phyloP scores from a whole-genome alignment of 129 eudicot genomes.

The Kitagawia praeruptora region DNA sequence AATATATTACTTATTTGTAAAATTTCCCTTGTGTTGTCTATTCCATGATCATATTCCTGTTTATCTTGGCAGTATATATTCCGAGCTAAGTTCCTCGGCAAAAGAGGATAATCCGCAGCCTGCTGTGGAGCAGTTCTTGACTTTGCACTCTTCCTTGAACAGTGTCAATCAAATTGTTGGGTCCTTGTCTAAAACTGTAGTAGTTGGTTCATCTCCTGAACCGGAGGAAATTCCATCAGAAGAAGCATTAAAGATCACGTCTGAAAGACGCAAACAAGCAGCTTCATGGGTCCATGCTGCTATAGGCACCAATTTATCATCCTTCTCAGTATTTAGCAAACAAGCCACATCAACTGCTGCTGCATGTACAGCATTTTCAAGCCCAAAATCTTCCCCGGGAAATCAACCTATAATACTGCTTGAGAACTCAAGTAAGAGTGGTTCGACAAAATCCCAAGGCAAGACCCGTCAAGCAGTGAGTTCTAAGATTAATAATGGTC shows the following conservation, averaged over 20 bases:
- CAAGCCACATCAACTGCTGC: slow-evolving; percentile 25
- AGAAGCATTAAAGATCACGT: slow-evolving; percentile 52
- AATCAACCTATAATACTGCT: slow-evolving; percentile 61
- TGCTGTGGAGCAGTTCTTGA: slow-evolving; percentile 75
- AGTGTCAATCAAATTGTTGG: slow-evolving; percentile 43
- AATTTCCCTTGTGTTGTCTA: neutral
- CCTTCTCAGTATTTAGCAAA: slow-evolving; percentile 54
- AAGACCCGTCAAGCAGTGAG: slow-evolving; percentile 51
- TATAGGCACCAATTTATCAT: slow-evolving; percentile 65
- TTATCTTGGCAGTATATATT: slow-evolving; percentile 52
- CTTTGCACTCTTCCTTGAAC: slow-evolving; percentile 52
- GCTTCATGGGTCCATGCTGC: slow-evolving; percentile 87
- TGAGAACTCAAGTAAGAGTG: slow-evolving; percentile 40
- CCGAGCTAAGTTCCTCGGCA: slow-evolving; percentile 68
- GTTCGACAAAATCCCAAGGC: slow-evolving; percentile 38
- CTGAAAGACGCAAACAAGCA: slow-evolving; percentile 67
- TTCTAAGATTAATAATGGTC: slow-evolving; percentile 26
- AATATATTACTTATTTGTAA: neutral
- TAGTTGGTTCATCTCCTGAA: slow-evolving; percentile 40
- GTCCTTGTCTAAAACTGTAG: slow-evolving; percentile 49
- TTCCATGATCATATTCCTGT: slow-evolving; percentile 5
- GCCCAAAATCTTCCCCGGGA: slow-evolving; percentile 20
- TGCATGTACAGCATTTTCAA: slow-evolving; percentile 9
- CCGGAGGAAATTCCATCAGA: slow-evolving; percentile 54
- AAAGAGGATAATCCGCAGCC: slow-evolving; percentile 88